Conservation (phyloP, 371 early-diverging fungal species). For the Mortierella polycephala region DNA sequence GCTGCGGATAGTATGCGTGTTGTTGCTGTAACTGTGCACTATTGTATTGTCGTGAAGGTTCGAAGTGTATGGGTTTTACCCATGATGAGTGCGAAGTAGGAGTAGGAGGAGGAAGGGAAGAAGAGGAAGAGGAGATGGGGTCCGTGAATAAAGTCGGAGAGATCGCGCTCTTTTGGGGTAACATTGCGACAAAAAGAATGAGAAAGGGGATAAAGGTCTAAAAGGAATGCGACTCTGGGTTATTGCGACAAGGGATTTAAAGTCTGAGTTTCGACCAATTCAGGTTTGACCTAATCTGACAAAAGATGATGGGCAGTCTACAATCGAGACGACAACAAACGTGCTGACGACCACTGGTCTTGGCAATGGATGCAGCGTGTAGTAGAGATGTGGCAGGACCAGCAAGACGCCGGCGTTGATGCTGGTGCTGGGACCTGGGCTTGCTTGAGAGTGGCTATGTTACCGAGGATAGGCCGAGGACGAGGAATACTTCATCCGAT, state of each 20-base stretch:
- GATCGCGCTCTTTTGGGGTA: conserved; percentile 22
- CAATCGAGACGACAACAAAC: too few relatives aligned
- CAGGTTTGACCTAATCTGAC: not conserved
- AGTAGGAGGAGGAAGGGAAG: conserved; percentile 6
- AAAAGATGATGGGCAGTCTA: too few relatives aligned
- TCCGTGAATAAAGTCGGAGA: conserved; percentile 7
- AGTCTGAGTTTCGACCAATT: too few relatives aligned
- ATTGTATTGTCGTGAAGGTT: conserved; percentile 1
- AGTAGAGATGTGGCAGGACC: too few relatives aligned
- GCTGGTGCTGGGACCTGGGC: too few relatives aligned
- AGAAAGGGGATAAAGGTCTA: not conserved
- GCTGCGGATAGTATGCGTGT: not conserved
- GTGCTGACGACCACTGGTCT: too few relatives aligned
- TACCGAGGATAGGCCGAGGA: too few relatives aligned
- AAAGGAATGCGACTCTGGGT: conserved; percentile 2
- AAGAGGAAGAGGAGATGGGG: conserved; percentile 13
- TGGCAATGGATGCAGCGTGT: too few relatives aligned
- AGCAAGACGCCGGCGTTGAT: too few relatives aligned
- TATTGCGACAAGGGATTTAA: conserved; percentile 5
- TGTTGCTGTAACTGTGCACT: not conserved
- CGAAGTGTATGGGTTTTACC: not conserved
- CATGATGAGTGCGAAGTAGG: not conserved
- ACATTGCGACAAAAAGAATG: conserved; percentile 11
- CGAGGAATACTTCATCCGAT: too few relatives aligned
- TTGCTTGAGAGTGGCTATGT: too few relatives aligned